These are phyloP conservation scores for Halteria grandinella DNA, from an alignment of 73 alveolate species.

Conservation along the genomic window DNA sequence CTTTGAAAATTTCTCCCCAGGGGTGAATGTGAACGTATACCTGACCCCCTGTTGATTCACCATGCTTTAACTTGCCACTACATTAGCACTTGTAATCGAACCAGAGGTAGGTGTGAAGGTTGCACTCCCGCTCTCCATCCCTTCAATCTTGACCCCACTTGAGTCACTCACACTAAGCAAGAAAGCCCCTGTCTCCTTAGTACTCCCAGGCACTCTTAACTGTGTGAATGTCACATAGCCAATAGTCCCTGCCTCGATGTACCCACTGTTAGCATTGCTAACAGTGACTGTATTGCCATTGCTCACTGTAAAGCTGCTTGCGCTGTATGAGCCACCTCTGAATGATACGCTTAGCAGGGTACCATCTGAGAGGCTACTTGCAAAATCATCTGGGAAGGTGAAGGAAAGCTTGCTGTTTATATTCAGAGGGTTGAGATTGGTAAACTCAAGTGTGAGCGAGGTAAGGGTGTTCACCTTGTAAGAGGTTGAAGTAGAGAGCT, in stretches of 20 bases:
- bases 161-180: background rate
- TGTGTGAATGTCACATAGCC: constrained; percentile 1
- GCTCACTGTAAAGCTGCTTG: too few species aligned
- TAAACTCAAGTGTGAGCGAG: background rate
- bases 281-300: background rate
- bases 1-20: background rate
- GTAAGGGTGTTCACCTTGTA: constrained; percentile 1
- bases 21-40: constrained; percentile 8
- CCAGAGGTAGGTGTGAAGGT: constrained; percentile 26
- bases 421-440: constrained; percentile 3
- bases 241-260: constrained; percentile 15
- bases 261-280: background rate
- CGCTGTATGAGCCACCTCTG: too few species aligned
- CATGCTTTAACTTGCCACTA: background rate
- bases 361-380: too few species aligned
- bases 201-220: background rate
- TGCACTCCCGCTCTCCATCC: background rate
- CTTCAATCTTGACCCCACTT: constrained; percentile 1
- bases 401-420: background rate
- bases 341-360: too few species aligned
- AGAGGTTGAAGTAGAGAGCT: background rate
- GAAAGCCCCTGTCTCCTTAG: background rate
- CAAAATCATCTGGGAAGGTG: constrained; percentile 17
- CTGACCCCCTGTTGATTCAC: background rate
- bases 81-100: background rate